Evolutionary conservation across 345 rosid genomes (phyloP).

Genomic region (Bruguiera sexangula): DNA sequence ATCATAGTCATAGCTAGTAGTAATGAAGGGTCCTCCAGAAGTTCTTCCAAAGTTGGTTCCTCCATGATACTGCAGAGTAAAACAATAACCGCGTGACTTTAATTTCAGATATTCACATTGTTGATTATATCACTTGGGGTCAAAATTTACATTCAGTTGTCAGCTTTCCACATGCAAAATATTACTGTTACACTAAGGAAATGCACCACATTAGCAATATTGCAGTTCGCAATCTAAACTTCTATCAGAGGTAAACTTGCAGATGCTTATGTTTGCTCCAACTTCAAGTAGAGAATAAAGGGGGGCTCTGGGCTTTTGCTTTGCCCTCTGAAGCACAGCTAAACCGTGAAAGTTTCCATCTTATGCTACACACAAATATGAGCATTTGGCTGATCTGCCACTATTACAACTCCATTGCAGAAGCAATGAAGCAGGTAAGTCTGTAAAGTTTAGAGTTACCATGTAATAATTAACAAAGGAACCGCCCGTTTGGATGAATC

Average conservation of each 20-base stretch:
- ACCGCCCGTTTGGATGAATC: constrained; percentile 32
- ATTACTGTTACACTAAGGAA: background rate
- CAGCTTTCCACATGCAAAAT: background rate
- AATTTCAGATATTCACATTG: background rate
- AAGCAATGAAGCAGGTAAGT: background rate
- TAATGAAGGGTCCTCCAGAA: constrained; percentile 29
- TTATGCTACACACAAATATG: background rate
- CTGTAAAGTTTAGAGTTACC: constrained; percentile 14
- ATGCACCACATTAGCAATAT: background rate
- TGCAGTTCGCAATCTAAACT: background rate
- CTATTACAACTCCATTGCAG: background rate
- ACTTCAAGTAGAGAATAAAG: constrained; percentile 7
- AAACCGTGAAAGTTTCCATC: background rate
- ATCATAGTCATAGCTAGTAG: constrained; percentile 34
- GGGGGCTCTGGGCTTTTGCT: constrained; percentile 2
- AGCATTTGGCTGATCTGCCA: background rate
- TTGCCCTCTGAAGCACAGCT: background rate
- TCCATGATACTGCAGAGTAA: constrained; percentile 25
- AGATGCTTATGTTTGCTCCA: background rate
- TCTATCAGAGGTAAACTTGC: background rate
- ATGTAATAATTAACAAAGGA: constrained; percentile 34
- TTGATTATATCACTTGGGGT: background rate
- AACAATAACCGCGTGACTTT: background rate
- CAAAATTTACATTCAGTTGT: background rate
- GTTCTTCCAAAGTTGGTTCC: constrained; percentile 31